These are phyloP conservation scores for Zygoascus biomembranicola DNA, from an alignment of 805 yeast genomes.

Conservation along the genomic window DNA sequence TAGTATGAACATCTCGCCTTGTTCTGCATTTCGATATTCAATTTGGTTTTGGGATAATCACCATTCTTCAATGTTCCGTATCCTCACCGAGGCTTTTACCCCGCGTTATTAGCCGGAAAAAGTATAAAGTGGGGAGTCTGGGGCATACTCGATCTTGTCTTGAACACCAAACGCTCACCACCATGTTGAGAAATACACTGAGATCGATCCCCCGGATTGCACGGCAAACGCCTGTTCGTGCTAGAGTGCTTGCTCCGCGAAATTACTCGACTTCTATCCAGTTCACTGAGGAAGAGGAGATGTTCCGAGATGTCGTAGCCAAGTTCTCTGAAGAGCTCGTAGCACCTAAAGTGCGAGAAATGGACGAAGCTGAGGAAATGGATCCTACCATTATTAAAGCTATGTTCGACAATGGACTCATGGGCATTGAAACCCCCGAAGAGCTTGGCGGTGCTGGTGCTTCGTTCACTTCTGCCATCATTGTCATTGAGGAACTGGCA, in stretches of 20 bases:
- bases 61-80: neutral
- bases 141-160: neutral
- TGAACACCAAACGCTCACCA: neutral
- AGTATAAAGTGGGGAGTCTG: neutral
- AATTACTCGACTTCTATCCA: neutral
- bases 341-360: slow-evolving; percentile 32
- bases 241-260: neutral
- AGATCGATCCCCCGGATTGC: neutral
- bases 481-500: slow-evolving; percentile 38
- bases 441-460: slow-evolving; percentile 40
- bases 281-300: slow-evolving; percentile 35
- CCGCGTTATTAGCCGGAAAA: neutral
- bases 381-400: slow-evolving; percentile 25
- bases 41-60: too few species aligned
- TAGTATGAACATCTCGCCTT: too few species aligned
- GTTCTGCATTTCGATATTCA: too few species aligned
- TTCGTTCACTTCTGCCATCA: slow-evolving; percentile 35
- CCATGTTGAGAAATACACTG: neutral
- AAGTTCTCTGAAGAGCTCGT: slow-evolving; percentile 33
- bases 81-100: neutral
- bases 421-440: slow-evolving; percentile 42
- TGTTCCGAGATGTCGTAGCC: slow-evolving; percentile 34
- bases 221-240: neutral
- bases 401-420: slow-evolving; percentile 34
- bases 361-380: slow-evolving; percentile 33